A percentile compares a stretch with the other conserved stretches of the same genome.
phyloP scores from a whole-genome alignment of 148 eudicot genomes.

The Chenopodium suecicum region DNA sequence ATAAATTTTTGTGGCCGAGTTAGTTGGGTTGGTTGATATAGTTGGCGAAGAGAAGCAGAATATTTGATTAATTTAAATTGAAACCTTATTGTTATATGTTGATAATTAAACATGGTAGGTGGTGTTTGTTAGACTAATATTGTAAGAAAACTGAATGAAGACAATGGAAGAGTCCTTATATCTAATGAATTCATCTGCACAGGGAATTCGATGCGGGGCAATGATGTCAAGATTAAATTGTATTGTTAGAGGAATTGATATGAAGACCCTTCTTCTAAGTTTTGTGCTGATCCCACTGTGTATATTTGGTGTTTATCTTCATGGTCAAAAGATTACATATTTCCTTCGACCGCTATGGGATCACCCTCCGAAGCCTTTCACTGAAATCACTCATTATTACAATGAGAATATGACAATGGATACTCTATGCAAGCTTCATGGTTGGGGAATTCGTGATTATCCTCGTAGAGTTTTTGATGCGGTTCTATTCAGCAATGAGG shows the following conservation, averaged over 20 bases:
- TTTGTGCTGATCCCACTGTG: slow-evolving; percentile 20
- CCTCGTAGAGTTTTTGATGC: slow-evolving; percentile 44
- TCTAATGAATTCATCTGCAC: not conserved
- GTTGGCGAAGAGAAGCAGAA: not conserved
- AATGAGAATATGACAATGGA: slow-evolving; percentile 36
- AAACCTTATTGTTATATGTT: not conserved
- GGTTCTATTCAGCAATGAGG: slow-evolving; percentile 37
- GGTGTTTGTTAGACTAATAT: not conserved
- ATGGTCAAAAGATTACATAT: slow-evolving; percentile 35
- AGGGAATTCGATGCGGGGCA: slow-evolving; percentile 17
- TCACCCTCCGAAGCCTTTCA: slow-evolving; percentile 32
- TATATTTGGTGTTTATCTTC: slow-evolving; percentile 20
- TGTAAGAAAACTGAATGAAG: not conserved
- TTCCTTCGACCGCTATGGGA: slow-evolving; percentile 44
- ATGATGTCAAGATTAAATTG: slow-evolving; percentile 26
- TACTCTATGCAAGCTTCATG: slow-evolving; percentile 37
- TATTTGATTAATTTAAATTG: not conserved
- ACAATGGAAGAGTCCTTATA: not conserved
- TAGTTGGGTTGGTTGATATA: slow-evolving; percentile 1
- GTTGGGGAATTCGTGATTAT: slow-evolving; percentile 36
- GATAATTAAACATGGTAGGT: not conserved
- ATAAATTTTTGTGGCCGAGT: no score
- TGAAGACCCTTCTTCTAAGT: slow-evolving; percentile 14
- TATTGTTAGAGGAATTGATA: slow-evolving; percentile 22
- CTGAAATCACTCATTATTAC: slow-evolving; percentile 38